Evolutionary conservation across 257 asterid genomes (phyloP).

Genomic region (Scutellaria baicalensis): DNA sequence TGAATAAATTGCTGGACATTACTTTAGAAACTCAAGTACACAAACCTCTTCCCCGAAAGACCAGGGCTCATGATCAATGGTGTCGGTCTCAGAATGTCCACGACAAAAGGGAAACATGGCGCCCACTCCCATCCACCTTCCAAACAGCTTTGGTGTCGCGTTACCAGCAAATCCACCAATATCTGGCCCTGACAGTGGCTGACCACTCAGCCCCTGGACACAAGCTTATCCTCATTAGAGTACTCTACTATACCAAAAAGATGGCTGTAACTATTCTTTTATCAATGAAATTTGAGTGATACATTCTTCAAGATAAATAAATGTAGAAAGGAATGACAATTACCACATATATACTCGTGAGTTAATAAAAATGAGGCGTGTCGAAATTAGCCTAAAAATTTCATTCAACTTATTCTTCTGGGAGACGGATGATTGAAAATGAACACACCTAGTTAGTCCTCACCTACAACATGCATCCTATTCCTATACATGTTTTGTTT

Average conservation of each 20-base stretch:
- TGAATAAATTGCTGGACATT: background rate
- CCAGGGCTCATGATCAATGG: slow-evolving; percentile 94
- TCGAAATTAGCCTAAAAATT: background rate
- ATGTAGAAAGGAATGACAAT: background rate
- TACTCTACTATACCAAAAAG: background rate
- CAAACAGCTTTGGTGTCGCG: slow-evolving; percentile 91
- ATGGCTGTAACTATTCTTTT: background rate
- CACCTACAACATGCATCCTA: background rate
- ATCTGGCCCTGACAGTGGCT: slow-evolving; percentile 95
- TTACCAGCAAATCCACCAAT: slow-evolving; percentile 97
- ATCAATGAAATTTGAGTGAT: background rate
- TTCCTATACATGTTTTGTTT: background rate
- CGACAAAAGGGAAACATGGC: slow-evolving; percentile 95
- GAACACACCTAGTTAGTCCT: background rate
- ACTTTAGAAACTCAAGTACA: slow-evolving; percentile 1
- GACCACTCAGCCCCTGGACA: slow-evolving; percentile 89
- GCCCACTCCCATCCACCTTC: slow-evolving; percentile 98
- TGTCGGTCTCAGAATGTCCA: slow-evolving; percentile 84
- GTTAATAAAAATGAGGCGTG: background rate
- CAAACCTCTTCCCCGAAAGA: slow-evolving; percentile 94
- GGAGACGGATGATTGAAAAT: background rate
- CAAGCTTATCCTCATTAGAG: slow-evolving; percentile 4
- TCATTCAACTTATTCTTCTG: background rate
- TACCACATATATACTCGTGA: background rate
- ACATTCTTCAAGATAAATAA: background rate